A percentile compares a stretch with the other conserved stretches of the same genome.
Evolutionary conservation across 106 monocot genomes (phyloP).

Genomic region (Platanthera guangdongensis): DNA sequence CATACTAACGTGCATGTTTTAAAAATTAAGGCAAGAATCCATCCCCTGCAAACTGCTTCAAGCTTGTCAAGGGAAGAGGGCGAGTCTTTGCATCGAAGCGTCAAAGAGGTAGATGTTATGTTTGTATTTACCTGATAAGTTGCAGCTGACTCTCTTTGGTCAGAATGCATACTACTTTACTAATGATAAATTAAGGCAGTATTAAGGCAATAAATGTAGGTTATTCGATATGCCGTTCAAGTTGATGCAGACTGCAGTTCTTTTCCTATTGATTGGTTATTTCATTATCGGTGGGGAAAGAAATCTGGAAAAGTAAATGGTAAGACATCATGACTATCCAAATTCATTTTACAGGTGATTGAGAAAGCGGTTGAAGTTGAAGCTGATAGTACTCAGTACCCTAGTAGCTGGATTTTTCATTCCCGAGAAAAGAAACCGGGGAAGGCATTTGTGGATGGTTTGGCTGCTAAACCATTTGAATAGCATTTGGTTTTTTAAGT

Average conservation of each 20-base stretch:
- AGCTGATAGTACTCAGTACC: constrained; percentile 79
- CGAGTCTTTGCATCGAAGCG: constrained; percentile 55
- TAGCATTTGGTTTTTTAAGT: not conserved
- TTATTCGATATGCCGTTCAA: constrained; percentile 66
- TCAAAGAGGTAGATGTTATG: constrained; percentile 52
- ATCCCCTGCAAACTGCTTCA: constrained; percentile 76
- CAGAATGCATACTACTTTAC: not conserved
- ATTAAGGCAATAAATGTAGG: constrained; percentile 45
- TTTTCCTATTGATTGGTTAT: constrained; percentile 81
- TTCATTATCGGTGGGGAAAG: constrained; percentile 90
- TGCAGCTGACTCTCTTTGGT: constrained; percentile 1
- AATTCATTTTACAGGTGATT: constrained; percentile 69
- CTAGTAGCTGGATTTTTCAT: constrained; percentile 89
- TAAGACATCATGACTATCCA: constrained; percentile 19
- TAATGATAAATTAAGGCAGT: constrained; percentile 12
- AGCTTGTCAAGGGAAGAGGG: constrained; percentile 61
- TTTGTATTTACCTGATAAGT: not conserved
- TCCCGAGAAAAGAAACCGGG: constrained; percentile 89
- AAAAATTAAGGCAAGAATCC: constrained; percentile 58
- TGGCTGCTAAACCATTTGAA: constrained; percentile 22
- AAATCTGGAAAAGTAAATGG: constrained; percentile 68
- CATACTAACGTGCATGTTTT: not conserved
- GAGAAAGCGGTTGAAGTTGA: constrained; percentile 83
- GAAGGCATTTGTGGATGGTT: constrained; percentile 79
- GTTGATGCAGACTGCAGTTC: constrained; percentile 56